Conservation (phyloP, 2,329 filamentous ascomycete genomes). For the Graphilbum fragrans region DNA sequence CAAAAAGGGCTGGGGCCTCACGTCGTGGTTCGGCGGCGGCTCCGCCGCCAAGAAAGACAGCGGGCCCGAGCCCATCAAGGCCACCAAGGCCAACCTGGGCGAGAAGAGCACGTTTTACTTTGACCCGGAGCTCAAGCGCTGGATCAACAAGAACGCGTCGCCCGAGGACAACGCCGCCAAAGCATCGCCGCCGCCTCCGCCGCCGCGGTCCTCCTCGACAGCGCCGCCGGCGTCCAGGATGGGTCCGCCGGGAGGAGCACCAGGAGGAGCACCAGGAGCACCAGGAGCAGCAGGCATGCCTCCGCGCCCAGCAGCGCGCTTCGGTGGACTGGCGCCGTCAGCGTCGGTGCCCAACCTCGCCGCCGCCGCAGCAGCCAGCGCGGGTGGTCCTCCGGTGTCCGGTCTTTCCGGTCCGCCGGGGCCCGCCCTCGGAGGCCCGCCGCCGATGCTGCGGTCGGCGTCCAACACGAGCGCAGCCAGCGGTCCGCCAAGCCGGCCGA, state of each 20-base stretch:
- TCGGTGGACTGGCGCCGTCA: constrained; percentile 15
- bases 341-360: constrained; percentile 7
- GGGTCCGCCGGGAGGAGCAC: constrained; percentile 1
- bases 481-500: constrained; percentile 54
- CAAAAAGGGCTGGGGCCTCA: constrained; percentile 69
- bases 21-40: constrained; percentile 65
- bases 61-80: constrained; percentile 38
- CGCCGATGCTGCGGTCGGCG: constrained; percentile 24
- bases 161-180: constrained; percentile 47
- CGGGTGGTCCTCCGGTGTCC: constrained; percentile 13
- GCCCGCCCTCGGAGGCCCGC: constrained; percentile 15
- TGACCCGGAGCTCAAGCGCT: constrained; percentile 91
- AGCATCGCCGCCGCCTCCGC: constrained; percentile 74
- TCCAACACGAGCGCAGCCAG: constrained; percentile 30
- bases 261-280: background rate
- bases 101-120: constrained; percentile 91
- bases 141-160: constrained; percentile 91
- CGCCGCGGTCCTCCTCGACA: constrained; percentile 51
- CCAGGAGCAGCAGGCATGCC: background rate
- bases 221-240: no score
- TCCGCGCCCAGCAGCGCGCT: constrained; percentile 5
- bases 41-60: constrained; percentile 52
- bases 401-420: background rate
- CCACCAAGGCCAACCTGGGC: constrained; percentile 87
- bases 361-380: constrained; percentile 26